Base-by-base conservation (phyloP, 257 asterid genomes). In the Plantago elongata region DNA sequence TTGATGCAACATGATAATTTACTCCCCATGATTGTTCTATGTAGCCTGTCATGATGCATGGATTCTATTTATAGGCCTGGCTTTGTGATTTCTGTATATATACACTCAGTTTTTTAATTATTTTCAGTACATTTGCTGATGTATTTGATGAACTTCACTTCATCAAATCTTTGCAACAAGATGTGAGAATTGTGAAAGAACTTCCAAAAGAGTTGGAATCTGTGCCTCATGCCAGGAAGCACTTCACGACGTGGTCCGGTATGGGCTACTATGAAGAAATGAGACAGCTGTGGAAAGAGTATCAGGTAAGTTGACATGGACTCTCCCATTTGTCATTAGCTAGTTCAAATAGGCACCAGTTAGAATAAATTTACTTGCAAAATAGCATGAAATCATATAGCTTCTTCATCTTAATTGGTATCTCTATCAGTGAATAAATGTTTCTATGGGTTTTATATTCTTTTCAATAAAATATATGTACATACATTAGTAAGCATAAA, bases 191-290 rank as follows among this genome's bases (percentile, higher is more conserved):
- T 66, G 71, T 86, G 74, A 84, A 77, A 74, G 95, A 81, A 78
- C 87, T 92, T 77, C 97, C 99, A 40, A 76, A 78, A 80, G 96
- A 83, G 67, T 5, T 92, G 59, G 84, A 89, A 81, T 75, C 95
- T 66, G 60, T 71, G 60, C 89, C 95, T 66, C 89, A 95, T 68
- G 93, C 87, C 58, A 86, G 99, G 83, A 92, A 92, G 79, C 99
- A 89, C 77, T 89, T 89, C 69, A 78, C 94, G 17, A 83, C 89
- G 44, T 92, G 99, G 99, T 74, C 91, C 65, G 69, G 94, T 71
- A 58, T 79, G 75, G 69, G 95, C 77, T 92, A 92, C 72, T 92
- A 89, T 61, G 88, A 81, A 71, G 95, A 89, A 65, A 83, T 81
- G 90, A 73, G 66, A 7, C 82, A 72, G 66, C 74, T 89, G 55